Evolutionary conservation across 2,329 filamentous ascomycete genomes (phyloP).

Genomic region (Fusarium newnesense): DNA sequence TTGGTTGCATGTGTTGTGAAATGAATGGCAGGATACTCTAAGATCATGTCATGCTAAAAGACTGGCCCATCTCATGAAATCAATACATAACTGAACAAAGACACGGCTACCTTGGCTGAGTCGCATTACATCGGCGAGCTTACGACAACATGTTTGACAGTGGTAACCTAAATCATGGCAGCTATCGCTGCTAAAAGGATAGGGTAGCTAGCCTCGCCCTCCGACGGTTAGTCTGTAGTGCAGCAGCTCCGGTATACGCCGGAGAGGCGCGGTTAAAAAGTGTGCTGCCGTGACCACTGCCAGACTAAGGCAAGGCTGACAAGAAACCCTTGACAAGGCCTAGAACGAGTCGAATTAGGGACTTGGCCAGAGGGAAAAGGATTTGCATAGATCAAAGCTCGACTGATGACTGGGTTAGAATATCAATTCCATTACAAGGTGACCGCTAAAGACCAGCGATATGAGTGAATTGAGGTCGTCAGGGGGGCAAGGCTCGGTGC

Average conservation of each 20-base stretch:
- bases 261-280: slow-evolving; percentile 31
- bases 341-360: neutral
- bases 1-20: neutral
- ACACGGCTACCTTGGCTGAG: slow-evolving; percentile 3
- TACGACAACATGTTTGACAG: slow-evolving; percentile 19
- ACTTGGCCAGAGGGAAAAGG: neutral
- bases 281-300: slow-evolving; percentile 2
- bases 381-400: slow-evolving; percentile 10
- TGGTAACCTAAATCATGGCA: slow-evolving; percentile 23
- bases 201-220: slow-evolving; percentile 19
- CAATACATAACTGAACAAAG: slow-evolving; percentile 21
- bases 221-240: slow-evolving; percentile 2
- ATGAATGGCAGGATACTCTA: neutral
- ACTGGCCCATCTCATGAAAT: neutral
- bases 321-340: slow-evolving; percentile 8
- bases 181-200: slow-evolving; percentile 19
- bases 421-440: neutral
- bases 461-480: neutral
- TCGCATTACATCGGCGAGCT: slow-evolving; percentile 5
- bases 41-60: neutral
- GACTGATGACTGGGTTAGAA: slow-evolving; percentile 4
- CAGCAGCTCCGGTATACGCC: slow-evolving; percentile 23
- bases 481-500: neutral
- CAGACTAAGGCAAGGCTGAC: slow-evolving; percentile 32
- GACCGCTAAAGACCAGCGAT: neutral